Evolutionary conservation across 2,329 filamentous ascomycete genomes (phyloP).

Genomic region (Calonectria crousiana): DNA sequence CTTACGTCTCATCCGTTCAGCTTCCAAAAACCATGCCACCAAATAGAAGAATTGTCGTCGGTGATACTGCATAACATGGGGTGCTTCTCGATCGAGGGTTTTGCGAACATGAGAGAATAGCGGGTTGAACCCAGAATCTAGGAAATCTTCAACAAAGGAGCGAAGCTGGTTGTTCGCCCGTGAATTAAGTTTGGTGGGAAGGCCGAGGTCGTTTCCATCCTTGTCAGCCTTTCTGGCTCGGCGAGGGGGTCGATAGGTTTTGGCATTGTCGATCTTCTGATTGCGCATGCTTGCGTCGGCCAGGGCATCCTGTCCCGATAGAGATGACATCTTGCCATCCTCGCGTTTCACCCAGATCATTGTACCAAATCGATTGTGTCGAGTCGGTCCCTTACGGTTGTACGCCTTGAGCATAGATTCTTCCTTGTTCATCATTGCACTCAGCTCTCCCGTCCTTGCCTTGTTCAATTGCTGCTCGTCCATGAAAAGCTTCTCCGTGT

Average conservation of each 20-base stretch:
- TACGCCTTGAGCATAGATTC: conserved; percentile 83
- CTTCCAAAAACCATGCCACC: conserved; percentile 91
- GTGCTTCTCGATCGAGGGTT: conserved; percentile 89
- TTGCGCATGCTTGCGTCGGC: conserved; percentile 79
- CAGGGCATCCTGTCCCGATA: conserved; percentile 90
- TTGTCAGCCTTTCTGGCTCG: conserved; percentile 71
- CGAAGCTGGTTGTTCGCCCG: conserved; percentile 82
- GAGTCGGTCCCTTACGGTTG: conserved; percentile 81
- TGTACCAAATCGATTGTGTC: conserved; percentile 94
- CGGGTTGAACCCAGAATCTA: conserved; percentile 96
- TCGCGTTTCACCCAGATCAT: conserved; percentile 97
- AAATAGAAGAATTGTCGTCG: conserved; percentile 91
- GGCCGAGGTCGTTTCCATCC: conserved; percentile 81
- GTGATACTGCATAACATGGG: conserved; percentile 83
- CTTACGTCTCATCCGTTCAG: conserved; percentile 79
- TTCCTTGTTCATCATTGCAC: conserved; percentile 83
- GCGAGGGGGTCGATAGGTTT: conserved; percentile 88
- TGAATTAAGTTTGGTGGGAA: conserved; percentile 75
- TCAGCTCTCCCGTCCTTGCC: conserved; percentile 79
- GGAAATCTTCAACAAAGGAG: conserved; percentile 89
- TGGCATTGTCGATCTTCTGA: conserved; percentile 89
- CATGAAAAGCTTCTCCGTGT: conserved; percentile 88
- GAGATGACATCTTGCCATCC: conserved; percentile 84
- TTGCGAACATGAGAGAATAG: conserved; percentile 87
- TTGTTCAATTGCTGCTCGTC: conserved; percentile 78